phyloP scores from a whole-genome alignment of 2,329 filamentous ascomycete species.

The Alternaria hordeiaustralica region DNA sequence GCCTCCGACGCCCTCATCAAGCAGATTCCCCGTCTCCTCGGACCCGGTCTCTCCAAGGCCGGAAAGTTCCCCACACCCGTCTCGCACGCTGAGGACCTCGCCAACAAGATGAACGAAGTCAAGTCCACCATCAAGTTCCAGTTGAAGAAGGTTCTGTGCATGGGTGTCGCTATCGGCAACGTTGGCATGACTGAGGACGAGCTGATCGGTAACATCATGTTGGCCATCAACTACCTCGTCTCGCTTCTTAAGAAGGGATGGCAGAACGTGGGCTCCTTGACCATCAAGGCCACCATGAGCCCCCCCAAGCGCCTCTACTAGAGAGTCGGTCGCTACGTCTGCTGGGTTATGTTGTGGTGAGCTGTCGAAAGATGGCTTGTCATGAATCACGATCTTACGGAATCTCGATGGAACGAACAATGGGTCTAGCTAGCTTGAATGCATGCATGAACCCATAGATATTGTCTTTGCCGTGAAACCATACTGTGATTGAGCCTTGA shows the following conservation, averaged over 20 bases:
- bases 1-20: slow-evolving; percentile 98
- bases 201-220: slow-evolving; percentile 98
- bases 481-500: not conserved
- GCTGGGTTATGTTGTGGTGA: slow-evolving; percentile 20
- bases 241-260: slow-evolving; percentile 99
- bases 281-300: slow-evolving; percentile 99
- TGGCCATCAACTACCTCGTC: slow-evolving; percentile 99
- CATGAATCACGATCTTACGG: slow-evolving; percentile 25
- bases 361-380: slow-evolving; percentile 26
- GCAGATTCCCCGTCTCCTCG: slow-evolving; percentile 99
- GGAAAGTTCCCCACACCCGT: slow-evolving; percentile 99
- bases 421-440: slow-evolving; percentile 42
- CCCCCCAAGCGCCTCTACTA: slow-evolving; percentile 98
- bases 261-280: slow-evolving; percentile 99
- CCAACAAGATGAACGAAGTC: slow-evolving; percentile 96
- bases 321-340: slow-evolving; percentile 33
- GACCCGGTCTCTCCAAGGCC: slow-evolving; percentile 69
- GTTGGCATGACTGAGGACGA: slow-evolving; percentile 97
- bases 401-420: slow-evolving; percentile 28
- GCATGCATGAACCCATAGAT: slow-evolving; percentile 35
- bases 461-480: not conserved
- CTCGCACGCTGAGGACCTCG: slow-evolving; percentile 94
- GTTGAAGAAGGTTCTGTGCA: slow-evolving; percentile 99
- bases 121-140: slow-evolving; percentile 99
- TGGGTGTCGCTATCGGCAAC: slow-evolving; percentile 99